Base-by-base conservation (phyloP, 2,329 filamentous ascomycete species). In the Talaromyces albobiverticillius region DNA sequence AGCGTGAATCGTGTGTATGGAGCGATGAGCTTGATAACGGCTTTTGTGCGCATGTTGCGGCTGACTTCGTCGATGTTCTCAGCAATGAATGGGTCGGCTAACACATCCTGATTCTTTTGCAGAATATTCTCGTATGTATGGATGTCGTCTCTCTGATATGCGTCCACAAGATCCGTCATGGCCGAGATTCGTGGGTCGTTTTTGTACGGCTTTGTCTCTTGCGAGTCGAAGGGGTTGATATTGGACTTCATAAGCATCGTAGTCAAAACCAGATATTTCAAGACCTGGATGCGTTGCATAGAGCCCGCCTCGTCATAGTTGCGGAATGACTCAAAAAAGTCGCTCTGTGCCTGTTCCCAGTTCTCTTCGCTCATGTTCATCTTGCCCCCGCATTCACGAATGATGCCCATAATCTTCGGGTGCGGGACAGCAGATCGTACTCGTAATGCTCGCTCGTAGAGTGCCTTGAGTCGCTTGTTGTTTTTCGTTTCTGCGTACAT, bases 351-450 rank as follows among this genome's bases (percentile, higher is more conserved):
- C 66, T 92, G 90, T 70, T 94, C 90, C 94, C 94, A 99, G 71
- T 97, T 97, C 76, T 97, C 94, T 79, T 99, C 94, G 71, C 89
- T 94, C 94, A 99, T 97, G 77, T 97, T 92, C 94, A 99, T 99
- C 79, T 99, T 99, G 64, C 94, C 94, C 65, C 94, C 94, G 70
- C 94, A 99, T 76, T 99, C 94, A 52, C 93, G 88, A 68, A 99
- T 99, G 70, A 99, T 93, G 49, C 94, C 94, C 90, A 97, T 96
- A 70, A 99, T 96, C 76, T 96, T 95, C 56, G 94, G 94, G 74
- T 99, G 94, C 36, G 94, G 93, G 11, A 99, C 94, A 0, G 94
- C 94, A n/a, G 94, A 97, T 58, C 90, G 87, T 52, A 99, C 93
- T 60, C 88, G 88, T 47, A 99, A 82, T 4, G 94, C 94, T 57